A percentile compares a stretch with the other conserved stretches of the same genome.
These are phyloP conservation scores for Mucor plumbeus DNA, from an alignment of 371 early-diverging fungal species.

Conservation along the genomic window DNA sequence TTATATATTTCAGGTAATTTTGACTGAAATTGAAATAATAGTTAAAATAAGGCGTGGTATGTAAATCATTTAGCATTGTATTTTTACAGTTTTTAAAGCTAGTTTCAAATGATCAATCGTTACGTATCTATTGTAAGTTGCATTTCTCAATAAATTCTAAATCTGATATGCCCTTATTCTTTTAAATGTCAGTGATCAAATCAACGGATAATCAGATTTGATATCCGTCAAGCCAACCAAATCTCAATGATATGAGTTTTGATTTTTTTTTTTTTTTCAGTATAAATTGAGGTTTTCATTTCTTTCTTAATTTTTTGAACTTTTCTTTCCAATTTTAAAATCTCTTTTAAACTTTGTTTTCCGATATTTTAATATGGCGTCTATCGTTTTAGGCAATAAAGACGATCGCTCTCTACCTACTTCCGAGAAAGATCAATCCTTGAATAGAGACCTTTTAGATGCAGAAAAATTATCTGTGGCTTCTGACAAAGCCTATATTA, in stretches of 20 bases:
- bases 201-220: neutral
- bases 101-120: too few relatives aligned
- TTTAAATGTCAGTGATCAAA: neutral
- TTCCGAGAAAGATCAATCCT: constrained; percentile 1
- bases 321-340: neutral
- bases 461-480: constrained; percentile 12
- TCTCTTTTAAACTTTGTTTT: neutral
- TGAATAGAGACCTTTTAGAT: constrained; percentile 11
- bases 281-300: neutral
- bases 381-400: neutral
- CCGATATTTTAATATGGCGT: constrained; percentile 1
- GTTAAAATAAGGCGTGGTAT: too few relatives aligned
- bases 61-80: too few relatives aligned
- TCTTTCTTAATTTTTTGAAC: neutral
- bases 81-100: too few relatives aligned
- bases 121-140: too few relatives aligned
- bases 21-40: too few relatives aligned
- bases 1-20: too few relatives aligned
- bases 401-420: neutral
- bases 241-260: neutral
- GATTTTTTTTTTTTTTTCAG: neutral
- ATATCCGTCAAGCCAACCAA: constrained; percentile 4
- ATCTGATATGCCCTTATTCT: neutral
- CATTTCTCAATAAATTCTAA: too few relatives aligned
- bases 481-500: constrained; percentile 8